Evolutionary conservation across 805 yeast species (phyloP).

Genomic region (Sungouiozyma intestinalis): DNA sequence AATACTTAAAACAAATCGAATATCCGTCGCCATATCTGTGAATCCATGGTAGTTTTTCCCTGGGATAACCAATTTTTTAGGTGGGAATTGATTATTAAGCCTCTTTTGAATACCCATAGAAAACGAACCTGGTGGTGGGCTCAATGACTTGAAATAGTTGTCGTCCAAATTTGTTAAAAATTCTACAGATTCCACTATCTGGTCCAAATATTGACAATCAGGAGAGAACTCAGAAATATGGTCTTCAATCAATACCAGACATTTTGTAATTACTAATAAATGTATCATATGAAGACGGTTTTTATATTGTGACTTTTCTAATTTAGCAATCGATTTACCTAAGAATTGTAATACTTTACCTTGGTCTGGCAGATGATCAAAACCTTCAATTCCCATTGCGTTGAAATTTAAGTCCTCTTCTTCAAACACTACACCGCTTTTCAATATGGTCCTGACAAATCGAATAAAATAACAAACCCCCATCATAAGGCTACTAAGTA

Average conservation of each 20-base stretch:
- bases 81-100: constrained; percentile 40
- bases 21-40: constrained; percentile 29
- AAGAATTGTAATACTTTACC: constrained; percentile 21
- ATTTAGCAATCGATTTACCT: constrained; percentile 24
- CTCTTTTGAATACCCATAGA: constrained; percentile 39
- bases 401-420: constrained; percentile 68
- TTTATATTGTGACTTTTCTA: constrained; percentile 1
- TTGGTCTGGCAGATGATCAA: constrained; percentile 17
- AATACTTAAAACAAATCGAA: constrained; percentile 28
- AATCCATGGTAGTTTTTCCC: constrained; percentile 23
- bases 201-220: constrained; percentile 9
- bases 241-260: constrained; percentile 24
- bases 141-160: neutral
- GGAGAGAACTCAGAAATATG: constrained; percentile 8
- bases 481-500: constrained; percentile 40
- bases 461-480: constrained; percentile 49
- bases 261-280: constrained; percentile 22
- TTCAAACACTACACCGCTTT: constrained; percentile 52
- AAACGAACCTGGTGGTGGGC: constrained; percentile 30
- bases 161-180: constrained; percentile 1
- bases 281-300: constrained; percentile 3
- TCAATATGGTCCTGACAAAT: constrained; percentile 35
- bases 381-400: constrained; percentile 43
- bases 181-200: constrained; percentile 8
- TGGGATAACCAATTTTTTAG: constrained; percentile 26